Base-by-base conservation (phyloP, 106 monocot genomes). In the Hemerocallis citrina region DNA sequence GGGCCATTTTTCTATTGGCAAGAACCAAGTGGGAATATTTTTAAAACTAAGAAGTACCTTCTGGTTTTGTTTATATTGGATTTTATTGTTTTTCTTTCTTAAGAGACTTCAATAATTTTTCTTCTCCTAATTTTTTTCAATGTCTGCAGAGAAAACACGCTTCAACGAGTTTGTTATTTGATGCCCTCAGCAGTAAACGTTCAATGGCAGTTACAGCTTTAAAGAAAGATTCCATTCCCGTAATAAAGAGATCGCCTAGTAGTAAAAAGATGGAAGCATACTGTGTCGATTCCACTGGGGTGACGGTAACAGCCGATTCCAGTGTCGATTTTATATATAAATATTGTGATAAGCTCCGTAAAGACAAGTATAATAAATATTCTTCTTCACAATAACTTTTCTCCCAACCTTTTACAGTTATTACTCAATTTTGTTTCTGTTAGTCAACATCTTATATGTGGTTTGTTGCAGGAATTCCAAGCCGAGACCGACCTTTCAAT, bases 311-410 rank as follows among this genome's bases (percentile, higher is more conserved):
- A 45, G 51, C 61, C 55, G 74, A 75, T 69, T 84, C 86, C 30
- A 81, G 87, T 71, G 58, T 91, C 51, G 59, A 28, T 34, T 74
- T 91, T 62, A 70, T 96, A 21, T 45, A 79, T 62, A 73, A 16
- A 82, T 96, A 96, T 32, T 96, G 96, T 68, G 81, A 81, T 25
- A 91, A 66, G 55, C 90, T 96, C 17, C 87, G 91, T 20, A 83
- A 47, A 68, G 87, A 96, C 74, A 79, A 79, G 91, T 96, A 88
- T 40, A 15, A 7, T 68, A 10, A 66, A 60, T 37, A 24, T 17
- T 41, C 0, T 54, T n/a, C n/a, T 30, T 32, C 1, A 32, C n/a
- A 16, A 31, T 15, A 0, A 22, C 32, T 54, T 32, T 5, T 49
- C 10, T 9, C 0, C 32, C 0, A 28, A 51, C 14, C 24, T 31